phyloP scores from a whole-genome alignment of 257 asterid genomes.

The Solanum sparsipilum region DNA sequence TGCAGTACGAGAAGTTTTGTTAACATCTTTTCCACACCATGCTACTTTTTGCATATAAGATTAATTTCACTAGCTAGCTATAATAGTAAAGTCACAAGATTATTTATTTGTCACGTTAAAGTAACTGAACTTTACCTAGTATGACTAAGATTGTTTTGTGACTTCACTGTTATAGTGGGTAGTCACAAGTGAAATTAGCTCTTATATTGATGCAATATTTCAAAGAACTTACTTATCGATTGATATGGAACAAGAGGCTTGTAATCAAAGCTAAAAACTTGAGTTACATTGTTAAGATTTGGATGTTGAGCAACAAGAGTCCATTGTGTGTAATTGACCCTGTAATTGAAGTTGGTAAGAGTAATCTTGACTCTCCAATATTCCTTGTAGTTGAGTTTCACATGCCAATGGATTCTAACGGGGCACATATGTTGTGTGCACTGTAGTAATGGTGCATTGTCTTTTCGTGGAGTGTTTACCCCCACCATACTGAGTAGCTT shows the following conservation, averaged over 20 bases:
- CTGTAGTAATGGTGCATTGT: slow-evolving; percentile 11
- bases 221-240: slow-evolving; percentile 55
- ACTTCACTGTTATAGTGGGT: neutral
- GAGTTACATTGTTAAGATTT: slow-evolving; percentile 80
- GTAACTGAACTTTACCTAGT: neutral
- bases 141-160: neutral
- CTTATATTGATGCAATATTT: neutral
- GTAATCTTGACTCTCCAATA: slow-evolving; percentile 77
- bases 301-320: slow-evolving; percentile 87
- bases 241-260: slow-evolving; percentile 66
- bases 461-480: neutral
- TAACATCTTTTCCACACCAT: neutral
- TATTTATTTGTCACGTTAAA: neutral
- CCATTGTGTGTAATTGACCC: slow-evolving; percentile 69
- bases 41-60: neutral
- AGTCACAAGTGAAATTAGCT: neutral
- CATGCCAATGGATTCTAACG: slow-evolving; percentile 83
- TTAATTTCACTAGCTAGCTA: neutral
- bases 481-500: neutral
- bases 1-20: slow-evolving; percentile 12
- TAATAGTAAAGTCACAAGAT: neutral
- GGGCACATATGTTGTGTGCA: slow-evolving; percentile 96
- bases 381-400: slow-evolving; percentile 64
- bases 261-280: slow-evolving; percentile 90
- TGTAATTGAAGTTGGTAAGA: slow-evolving; percentile 72